Evolutionary conservation across 2,329 filamentous ascomycete species (phyloP), one percentile per base, ranked within the genome.

Genomic region (Ceratocystiopsis brevicomis): DNA sequence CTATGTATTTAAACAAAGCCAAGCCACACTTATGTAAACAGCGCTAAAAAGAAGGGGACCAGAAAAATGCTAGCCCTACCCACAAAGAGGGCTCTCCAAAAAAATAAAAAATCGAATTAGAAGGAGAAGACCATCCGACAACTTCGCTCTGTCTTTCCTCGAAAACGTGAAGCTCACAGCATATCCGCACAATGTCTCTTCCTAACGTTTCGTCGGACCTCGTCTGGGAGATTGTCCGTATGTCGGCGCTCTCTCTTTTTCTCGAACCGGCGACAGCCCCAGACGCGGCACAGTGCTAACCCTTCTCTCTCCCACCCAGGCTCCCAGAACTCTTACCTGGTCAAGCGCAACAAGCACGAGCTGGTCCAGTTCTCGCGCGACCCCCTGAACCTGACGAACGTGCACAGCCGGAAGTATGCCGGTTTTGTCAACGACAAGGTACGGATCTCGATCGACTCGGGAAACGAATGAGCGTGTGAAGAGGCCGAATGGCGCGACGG

Each of bases 191-290:
- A 65, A 74, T 52, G 50, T 45, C 50, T 38, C 33, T 75, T 69
- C 60, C 77, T 57, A 84, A 86, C 71, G 72, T 93, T 61, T 92
- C 86, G 64, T 67, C 78, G 61, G 87, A 95, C 69, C 74, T 95
- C 58, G 69, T 94, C 73, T 96, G 88, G 88, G 81, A 88, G 76
- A 69, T 92, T 65, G 78, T 80, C 73, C 84, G 87, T 95, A 78
- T 66, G 86, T 86, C 13, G 12, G n/a, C 38, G 3, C 25, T 39
- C 38, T 44, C 43, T 45, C 42, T 46, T 44, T 41, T 45, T 53
- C 9, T 33, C 40, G 10, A 6, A 40, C n/a, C 32, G 25, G 25
- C 25, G 25, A 30, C 25, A 30, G 25, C 25, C 6, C 6, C 25
- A 2, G 25, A 30, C 25, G 25, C 25, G 25, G 25, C 25, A 9